Evolutionary conservation across 78 protist species (phyloP).

Genomic region (Polysphondylium violaceum): DNA sequence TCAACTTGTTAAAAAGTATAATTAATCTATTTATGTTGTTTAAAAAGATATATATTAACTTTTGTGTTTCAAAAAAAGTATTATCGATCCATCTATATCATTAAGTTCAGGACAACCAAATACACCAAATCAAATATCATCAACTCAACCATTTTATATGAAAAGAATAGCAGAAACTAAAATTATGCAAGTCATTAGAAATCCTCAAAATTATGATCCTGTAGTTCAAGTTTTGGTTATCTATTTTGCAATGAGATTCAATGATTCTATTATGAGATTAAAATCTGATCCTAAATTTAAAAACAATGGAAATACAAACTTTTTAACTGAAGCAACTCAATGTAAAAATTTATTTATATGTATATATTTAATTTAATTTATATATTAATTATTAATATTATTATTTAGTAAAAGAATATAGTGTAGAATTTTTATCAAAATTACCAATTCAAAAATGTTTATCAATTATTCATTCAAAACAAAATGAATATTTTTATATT

Average conservation of each 20-base stretch:
- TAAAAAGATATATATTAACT: background rate
- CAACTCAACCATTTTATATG: slow-evolving; percentile 49
- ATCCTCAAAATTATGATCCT: background rate
- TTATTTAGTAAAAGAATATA: slow-evolving; percentile 31
- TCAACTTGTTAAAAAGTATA: slow-evolving; percentile 54
- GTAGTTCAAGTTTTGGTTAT: slow-evolving; percentile 36
- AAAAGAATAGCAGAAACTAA: slow-evolving; percentile 39
- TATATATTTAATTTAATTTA: background rate
- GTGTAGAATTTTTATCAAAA: slow-evolving; percentile 49
- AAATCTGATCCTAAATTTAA: slow-evolving; percentile 38
- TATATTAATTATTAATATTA: background rate
- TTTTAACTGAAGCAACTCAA: slow-evolving; percentile 43
- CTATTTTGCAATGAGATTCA: slow-evolving; percentile 34
- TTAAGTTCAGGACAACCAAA: background rate
- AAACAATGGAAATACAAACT: background rate
- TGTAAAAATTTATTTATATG: background rate
- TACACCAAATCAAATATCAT: slow-evolving; percentile 1
- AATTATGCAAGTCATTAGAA: background rate
- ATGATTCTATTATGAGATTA: slow-evolving; percentile 36
- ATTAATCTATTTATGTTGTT: background rate
- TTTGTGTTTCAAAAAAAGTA: background rate
- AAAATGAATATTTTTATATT: slow-evolving; percentile 41
- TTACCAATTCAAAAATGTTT: slow-evolving; percentile 67
- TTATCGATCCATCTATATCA: slow-evolving; percentile 56
- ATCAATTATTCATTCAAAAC: slow-evolving; percentile 10